These are phyloP conservation scores for Asparagopsis taxiformis DNA, from an alignment of 31 red algal species.

Conservation along the genomic window DNA sequence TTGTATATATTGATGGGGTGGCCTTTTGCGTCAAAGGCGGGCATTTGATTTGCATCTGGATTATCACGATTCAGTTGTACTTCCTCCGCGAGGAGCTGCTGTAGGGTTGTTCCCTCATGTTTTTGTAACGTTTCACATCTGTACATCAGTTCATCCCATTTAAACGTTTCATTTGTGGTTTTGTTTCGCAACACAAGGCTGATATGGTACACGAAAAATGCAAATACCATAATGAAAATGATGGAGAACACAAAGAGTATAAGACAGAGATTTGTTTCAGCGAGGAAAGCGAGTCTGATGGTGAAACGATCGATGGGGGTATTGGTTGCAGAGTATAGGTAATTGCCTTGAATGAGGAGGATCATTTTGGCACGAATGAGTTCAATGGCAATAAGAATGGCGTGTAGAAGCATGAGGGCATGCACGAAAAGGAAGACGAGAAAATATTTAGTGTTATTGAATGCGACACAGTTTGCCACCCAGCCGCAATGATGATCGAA, in stretches of 20 bases:
- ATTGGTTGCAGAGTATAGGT: constrained; percentile 14
- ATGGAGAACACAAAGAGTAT: constrained; percentile 38
- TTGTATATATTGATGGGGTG: constrained; percentile 33
- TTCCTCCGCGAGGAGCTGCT: constrained; percentile 26
- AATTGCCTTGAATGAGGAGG: constrained; percentile 9
- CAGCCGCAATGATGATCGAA: constrained; percentile 90
- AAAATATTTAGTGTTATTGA: constrained; percentile 51
- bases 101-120: constrained; percentile 2
- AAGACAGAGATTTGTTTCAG: constrained; percentile 27
- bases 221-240: constrained; percentile 15
- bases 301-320: constrained; percentile 11
- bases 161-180: constrained; percentile 65
- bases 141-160: no score
- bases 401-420: constrained; percentile 45
- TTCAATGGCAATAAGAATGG: constrained; percentile 27
- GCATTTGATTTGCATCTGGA: constrained; percentile 1
- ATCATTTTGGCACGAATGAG: constrained; percentile 20
- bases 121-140: no score
- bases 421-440: constrained; percentile 68
- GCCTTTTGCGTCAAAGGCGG: constrained; percentile 26
- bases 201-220: constrained; percentile 54
- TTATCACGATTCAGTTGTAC: constrained; percentile 5
- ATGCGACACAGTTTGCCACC: constrained; percentile 62
- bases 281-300: constrained; percentile 25
- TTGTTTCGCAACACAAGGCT: constrained; percentile 36